A percentile compares a stretch with the other conserved stretches of the same genome.
phyloP scores from a whole-genome alignment of 2,329 filamentous ascomycete genomes.

The Claviceps sorghi region DNA sequence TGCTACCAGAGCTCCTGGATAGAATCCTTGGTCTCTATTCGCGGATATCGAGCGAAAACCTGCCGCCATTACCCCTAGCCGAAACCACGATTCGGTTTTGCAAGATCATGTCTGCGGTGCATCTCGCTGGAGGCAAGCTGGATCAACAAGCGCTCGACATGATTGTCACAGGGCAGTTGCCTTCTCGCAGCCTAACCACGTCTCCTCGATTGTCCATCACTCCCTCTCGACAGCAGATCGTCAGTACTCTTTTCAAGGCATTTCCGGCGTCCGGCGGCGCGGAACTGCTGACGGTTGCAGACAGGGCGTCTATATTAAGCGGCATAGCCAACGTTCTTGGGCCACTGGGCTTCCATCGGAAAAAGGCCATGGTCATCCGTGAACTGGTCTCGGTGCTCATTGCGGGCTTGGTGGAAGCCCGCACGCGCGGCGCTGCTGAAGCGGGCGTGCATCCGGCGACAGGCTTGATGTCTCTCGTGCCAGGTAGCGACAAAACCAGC shows the following conservation, averaged over 20 bases:
- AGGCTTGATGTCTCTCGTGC: slow-evolving; percentile 59
- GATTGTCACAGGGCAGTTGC: slow-evolving; percentile 47
- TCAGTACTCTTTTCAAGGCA: slow-evolving; percentile 50
- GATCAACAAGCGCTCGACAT: slow-evolving; percentile 46
- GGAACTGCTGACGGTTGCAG: slow-evolving; percentile 55
- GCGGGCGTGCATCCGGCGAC: slow-evolving; percentile 90
- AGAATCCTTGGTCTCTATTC: slow-evolving; percentile 62
- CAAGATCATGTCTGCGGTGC: slow-evolving; percentile 53
- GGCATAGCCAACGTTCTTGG: slow-evolving; percentile 81
- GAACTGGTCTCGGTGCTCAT: slow-evolving; percentile 75
- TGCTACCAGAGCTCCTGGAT: slow-evolving; percentile 61
- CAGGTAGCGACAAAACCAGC: slow-evolving; percentile 32
- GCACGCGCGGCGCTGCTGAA: slow-evolving; percentile 88
- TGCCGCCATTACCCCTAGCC: slow-evolving; percentile 56
- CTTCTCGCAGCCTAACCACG: slow-evolving; percentile 33
- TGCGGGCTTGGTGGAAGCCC: slow-evolving; percentile 72
- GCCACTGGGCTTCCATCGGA: slow-evolving; percentile 64
- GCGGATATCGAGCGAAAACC: slow-evolving; percentile 52
- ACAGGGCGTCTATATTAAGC: slow-evolving; percentile 65
- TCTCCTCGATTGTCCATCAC: slow-evolving; percentile 40
- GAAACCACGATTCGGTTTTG: slow-evolving; percentile 62
- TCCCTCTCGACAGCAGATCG: slow-evolving; percentile 49
- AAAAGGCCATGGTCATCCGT: slow-evolving; percentile 79
- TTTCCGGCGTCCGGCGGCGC: slow-evolving; percentile 52
- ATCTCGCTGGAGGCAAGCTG: slow-evolving; percentile 49